Evolutionary conservation across 2,329 filamentous ascomycete species (phyloP), one percentile per base, ranked within the genome.

Genomic region (Ceratocystis cubensis): DNA sequence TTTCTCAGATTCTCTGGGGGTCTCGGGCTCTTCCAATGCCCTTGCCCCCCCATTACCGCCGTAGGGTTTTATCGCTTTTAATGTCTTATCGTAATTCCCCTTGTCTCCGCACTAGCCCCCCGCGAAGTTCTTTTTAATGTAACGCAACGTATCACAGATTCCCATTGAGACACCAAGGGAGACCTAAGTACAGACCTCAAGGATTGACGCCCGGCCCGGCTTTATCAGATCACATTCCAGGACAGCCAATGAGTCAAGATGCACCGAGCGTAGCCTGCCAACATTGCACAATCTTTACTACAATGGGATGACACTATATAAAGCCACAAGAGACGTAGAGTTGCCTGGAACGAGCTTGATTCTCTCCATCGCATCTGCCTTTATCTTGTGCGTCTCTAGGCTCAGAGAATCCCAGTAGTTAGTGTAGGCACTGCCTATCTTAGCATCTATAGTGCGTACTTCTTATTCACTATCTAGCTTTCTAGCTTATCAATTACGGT

Each of bases 161-260:
- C n/a, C 10, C 37, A 41, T 3, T 41, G 37, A 41, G 37, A 41
- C 10, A 13, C 37, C 37, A 41, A 41, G 37, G 10, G 37, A 41
- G 37, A 15, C 37, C 13, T 15, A 15, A 41, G 13, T 41, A 41
- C 37, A 41, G 37, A 41, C 37, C 37, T 41, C 10, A 41, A 59
- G 56, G 56, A 33, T 59, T 30, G 28, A 25, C 56, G 56, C 56
- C 56, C 56, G 56, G 56, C 56, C 56, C 56, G 56, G 56, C 28
- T 37, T 33, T 33, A 33, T 33, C 1, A 33, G 6, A 33, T 33
- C 30, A 33, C 30, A 33, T 33, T 33, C 30, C 30, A 33, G 6
- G 30, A 15, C 25, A 57, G 53, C 53, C 53, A 57, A 57, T 57
- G 25, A 13, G 22, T 33, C 56, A 17, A 17, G 17, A 17, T 20